Percentiles rank a stretch among this genome's conserved stretches.
Evolutionary conservation across 768 basidiomycete genomes (phyloP).

Genomic region (Rhizopogon vulgaris): DNA sequence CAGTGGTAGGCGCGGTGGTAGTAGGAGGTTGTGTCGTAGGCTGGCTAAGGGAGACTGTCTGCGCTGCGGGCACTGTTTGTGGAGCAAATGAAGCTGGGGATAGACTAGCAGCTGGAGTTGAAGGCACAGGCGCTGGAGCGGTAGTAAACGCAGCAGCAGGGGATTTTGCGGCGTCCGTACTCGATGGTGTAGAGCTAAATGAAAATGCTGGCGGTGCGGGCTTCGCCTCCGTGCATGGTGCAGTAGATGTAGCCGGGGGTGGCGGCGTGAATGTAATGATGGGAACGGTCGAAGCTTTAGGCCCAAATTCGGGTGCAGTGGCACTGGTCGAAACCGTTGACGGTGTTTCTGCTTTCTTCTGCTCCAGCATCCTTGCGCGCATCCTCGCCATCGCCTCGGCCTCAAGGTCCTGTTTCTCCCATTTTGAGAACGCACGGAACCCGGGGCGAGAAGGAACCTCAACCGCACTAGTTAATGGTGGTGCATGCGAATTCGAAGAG

Average conservation of each 20-base stretch:
- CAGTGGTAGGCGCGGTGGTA: slow-evolving; percentile 1
- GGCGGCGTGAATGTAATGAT: slow-evolving; percentile 23
- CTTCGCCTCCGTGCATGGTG: slow-evolving; percentile 11
- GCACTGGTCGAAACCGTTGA: slow-evolving; percentile 24
- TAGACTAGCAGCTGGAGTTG: slow-evolving; percentile 3
- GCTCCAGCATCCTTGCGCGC: slow-evolving; percentile 44
- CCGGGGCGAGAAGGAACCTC: slow-evolving; percentile 50
- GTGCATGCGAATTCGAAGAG: slow-evolving; percentile 24
- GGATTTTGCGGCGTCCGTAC: slow-evolving; percentile 7
- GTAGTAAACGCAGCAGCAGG: slow-evolving; percentile 1
- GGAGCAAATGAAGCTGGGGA: slow-evolving; percentile 8
- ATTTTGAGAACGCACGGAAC: slow-evolving; percentile 59
- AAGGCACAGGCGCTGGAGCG: slow-evolving; percentile 13
- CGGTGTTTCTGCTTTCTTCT: slow-evolving; percentile 32
- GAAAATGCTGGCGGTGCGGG: slow-evolving; percentile 10
- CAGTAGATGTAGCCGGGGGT: slow-evolving; percentile 6
- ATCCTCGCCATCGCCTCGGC: slow-evolving; percentile 73
- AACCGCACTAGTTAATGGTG: slow-evolving; percentile 28
- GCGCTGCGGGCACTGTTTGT: slow-evolving; percentile 3
- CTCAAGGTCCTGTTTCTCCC: slow-evolving; percentile 84
- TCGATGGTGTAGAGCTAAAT: slow-evolving; percentile 4
- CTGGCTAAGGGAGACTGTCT: slow-evolving; percentile 14
- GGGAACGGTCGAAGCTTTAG: slow-evolving; percentile 18
- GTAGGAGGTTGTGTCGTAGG: slow-evolving; percentile 7
- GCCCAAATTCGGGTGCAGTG: slow-evolving; percentile 16